Conservation (phyloP, 73 alveolate genomes). For the Urostyla sp. region DNA sequence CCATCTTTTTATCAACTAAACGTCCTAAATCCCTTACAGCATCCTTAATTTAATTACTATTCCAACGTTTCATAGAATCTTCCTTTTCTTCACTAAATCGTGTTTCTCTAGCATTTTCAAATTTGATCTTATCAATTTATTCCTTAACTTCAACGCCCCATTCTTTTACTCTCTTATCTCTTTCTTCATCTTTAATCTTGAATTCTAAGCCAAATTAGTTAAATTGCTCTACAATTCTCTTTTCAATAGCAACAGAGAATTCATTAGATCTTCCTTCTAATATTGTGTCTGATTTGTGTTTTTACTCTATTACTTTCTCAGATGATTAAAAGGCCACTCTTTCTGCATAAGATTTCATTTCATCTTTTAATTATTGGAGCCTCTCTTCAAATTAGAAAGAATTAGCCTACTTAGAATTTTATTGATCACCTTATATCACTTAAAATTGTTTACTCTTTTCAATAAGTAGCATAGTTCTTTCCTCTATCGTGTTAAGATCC, state of each 20-base stretch:
- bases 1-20: conserved; percentile 25
- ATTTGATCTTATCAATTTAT: conserved; percentile 12
- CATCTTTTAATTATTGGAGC: conserved; percentile 22
- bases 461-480: conserved; percentile 51
- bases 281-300: conserved; percentile 44
- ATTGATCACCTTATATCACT: neutral
- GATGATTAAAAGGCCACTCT: conserved; percentile 36
- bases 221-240: conserved; percentile 18
- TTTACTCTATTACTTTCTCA: conserved; percentile 49
- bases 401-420: neutral
- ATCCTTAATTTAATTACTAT: conserved; percentile 14
- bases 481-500: conserved; percentile 60
- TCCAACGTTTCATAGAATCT: conserved; percentile 23
- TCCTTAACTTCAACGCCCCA: conserved; percentile 13
- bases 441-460: conserved; percentile 9
- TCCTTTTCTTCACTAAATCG: conserved; percentile 21
- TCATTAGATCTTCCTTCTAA: conserved; percentile 75
- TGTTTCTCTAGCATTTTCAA: conserved; percentile 15
- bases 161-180: neutral
- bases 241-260: conserved; percentile 61
- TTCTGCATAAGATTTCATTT: conserved; percentile 41
- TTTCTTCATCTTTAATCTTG: neutral
- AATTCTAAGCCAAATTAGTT: conserved; percentile 10
- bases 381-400: neutral
- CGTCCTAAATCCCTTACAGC: conserved; percentile 15